Evolutionary conservation across 2,329 filamentous ascomycete genomes (phyloP).

Genomic region (Ophiostoma tasmaniense): DNA sequence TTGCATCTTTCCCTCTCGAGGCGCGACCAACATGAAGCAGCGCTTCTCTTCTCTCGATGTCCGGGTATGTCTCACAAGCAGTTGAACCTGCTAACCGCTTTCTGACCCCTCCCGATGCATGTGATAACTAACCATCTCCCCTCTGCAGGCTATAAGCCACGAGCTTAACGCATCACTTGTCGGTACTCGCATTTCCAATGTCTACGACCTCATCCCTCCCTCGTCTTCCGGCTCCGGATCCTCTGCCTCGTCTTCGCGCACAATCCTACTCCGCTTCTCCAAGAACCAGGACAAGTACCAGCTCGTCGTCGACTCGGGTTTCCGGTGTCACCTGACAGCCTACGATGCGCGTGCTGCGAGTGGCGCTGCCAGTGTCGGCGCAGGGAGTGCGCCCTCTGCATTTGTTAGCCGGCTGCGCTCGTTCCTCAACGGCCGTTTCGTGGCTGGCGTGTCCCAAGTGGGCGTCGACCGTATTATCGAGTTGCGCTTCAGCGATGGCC

Average conservation of each 20-base stretch:
- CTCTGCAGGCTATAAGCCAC: slow-evolving; percentile 73
- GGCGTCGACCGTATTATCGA: slow-evolving; percentile 92
- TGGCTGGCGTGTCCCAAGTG: slow-evolving; percentile 74
- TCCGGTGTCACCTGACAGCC: slow-evolving; percentile 87
- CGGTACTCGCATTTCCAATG: slow-evolving; percentile 76
- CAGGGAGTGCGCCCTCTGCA: slow-evolving; percentile 54
- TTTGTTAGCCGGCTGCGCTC: slow-evolving; percentile 85
- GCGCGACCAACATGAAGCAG: slow-evolving; percentile 43
- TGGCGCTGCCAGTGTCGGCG: background rate
- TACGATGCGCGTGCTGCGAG: slow-evolving; percentile 70
- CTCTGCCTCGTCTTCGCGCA: slow-evolving; percentile 50
- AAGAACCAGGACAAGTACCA: slow-evolving; percentile 85
- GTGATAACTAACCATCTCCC: background rate
- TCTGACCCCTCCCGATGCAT: background rate
- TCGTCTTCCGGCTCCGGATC: slow-evolving; percentile 12
- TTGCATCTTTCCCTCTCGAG: background rate
- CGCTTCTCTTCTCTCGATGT: slow-evolving; percentile 51
- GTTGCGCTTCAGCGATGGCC: slow-evolving; percentile 84
- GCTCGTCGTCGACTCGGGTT: slow-evolving; percentile 86
- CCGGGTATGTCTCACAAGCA: slow-evolving; percentile 33
- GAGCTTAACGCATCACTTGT: slow-evolving; percentile 75
- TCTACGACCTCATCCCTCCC: slow-evolving; percentile 65
- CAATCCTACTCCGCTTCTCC: slow-evolving; percentile 92
- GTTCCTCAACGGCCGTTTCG: slow-evolving; percentile 73
- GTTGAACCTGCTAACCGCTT: background rate